Percentiles rank a stretch among this genome's conserved stretches.
Conservation (phyloP, 306 rosid genomes). For the Casuarina equisetifolia region DNA sequence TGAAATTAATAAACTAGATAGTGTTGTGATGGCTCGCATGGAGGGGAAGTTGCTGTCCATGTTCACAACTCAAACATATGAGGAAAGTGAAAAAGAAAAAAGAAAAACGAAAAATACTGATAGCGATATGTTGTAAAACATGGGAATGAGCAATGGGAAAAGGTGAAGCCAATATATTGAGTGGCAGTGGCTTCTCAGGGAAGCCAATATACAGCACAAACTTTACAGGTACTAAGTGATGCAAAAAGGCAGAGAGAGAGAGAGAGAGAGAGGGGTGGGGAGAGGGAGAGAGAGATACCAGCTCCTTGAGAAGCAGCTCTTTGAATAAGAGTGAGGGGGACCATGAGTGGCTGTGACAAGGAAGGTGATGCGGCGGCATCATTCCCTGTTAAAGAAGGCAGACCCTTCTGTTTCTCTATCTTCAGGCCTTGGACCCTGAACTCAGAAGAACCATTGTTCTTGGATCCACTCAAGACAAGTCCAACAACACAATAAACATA, state of each 20-base stretch:
- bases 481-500: slow-evolving; percentile 40
- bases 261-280: too few relatives aligned
- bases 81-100: background rate
- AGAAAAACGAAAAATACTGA: background rate
- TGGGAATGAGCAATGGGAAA: too few relatives aligned
- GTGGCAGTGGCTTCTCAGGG: slow-evolving; percentile 15
- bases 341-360: slow-evolving; percentile 43
- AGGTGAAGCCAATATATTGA: background rate
- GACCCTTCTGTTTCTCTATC: slow-evolving; percentile 10
- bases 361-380: slow-evolving; percentile 12
- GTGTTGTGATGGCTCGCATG: background rate
- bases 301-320: slow-evolving; percentile 79
- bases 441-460: background rate
- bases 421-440: background rate
- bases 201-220: slow-evolving; percentile 25
- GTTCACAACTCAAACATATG: background rate
- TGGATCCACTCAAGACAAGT: slow-evolving; percentile 38
- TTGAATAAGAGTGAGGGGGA: slow-evolving; percentile 67
- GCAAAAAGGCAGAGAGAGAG: background rate
- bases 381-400: slow-evolving; percentile 31
- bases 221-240: background rate
- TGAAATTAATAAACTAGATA: background rate
- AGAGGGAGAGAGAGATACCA: slow-evolving; percentile 36
- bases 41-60: background rate
- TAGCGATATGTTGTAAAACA: background rate